phyloP scores from a whole-genome alignment of 2,329 filamentous ascomycete species.

The Trichophyton rubrum region DNA sequence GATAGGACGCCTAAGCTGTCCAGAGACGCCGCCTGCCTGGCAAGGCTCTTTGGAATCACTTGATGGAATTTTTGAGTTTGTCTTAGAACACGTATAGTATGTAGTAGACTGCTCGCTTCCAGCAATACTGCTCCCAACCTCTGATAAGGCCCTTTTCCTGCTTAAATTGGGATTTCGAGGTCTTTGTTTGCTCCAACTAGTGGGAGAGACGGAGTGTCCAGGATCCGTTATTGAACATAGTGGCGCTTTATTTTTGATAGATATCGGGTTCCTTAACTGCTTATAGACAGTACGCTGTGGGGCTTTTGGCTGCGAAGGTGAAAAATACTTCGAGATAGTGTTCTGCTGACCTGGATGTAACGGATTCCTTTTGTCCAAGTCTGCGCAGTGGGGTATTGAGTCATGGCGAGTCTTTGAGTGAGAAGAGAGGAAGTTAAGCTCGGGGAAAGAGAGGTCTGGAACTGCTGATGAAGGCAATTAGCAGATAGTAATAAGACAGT shows the following conservation, averaged over 20 bases:
- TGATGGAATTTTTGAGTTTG: background rate
- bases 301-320: background rate
- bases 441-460: conserved; percentile 42
- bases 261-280: background rate
- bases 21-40: background rate
- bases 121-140: background rate
- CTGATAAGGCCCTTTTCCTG: background rate
- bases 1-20: background rate
- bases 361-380: background rate
- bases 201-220: background rate
- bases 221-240: background rate
- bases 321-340: background rate
- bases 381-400: background rate
- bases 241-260: no score
- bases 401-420: background rate
- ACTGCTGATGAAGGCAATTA: conserved; percentile 21
- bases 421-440: conserved; percentile 36
- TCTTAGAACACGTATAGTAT: conserved; percentile 8
- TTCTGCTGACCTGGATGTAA: background rate
- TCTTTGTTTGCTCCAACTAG: no score
- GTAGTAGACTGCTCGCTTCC: conserved; percentile 1
- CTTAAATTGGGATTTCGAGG: background rate
- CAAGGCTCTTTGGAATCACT: background rate
- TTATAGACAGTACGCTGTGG: background rate
- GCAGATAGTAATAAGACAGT: background rate